phyloP scores from a whole-genome alignment of 305 asterid species.

The Nicotiana rustica region DNA sequence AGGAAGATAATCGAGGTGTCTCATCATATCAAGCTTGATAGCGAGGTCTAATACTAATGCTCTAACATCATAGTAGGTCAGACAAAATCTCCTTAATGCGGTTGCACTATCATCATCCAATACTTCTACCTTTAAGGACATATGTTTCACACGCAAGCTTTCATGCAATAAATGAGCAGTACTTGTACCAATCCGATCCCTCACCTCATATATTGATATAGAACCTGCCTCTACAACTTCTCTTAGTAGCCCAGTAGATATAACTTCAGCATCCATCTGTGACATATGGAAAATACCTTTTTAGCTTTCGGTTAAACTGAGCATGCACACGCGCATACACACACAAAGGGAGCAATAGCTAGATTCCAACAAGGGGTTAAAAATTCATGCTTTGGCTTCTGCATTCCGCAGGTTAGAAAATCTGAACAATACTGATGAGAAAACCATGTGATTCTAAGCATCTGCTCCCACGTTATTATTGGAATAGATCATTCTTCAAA shows the following conservation, averaged over 20 bases:
- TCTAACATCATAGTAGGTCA: slow-evolving; percentile 83
- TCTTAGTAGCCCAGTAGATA: slow-evolving; percentile 78
- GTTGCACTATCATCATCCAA: slow-evolving; percentile 75
- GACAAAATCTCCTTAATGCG: slow-evolving; percentile 81
- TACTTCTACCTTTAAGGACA: slow-evolving; percentile 66
- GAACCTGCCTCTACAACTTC: slow-evolving; percentile 73
- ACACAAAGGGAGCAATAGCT: background rate
- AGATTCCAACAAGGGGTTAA: slow-evolving; percentile 10
- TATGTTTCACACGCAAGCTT: slow-evolving; percentile 69
- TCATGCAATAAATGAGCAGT: slow-evolving; percentile 88
- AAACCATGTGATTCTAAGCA: background rate
- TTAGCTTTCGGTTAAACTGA: slow-evolving; percentile 10
- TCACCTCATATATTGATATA: slow-evolving; percentile 64
- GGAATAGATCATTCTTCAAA: background rate
- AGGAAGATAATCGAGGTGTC: slow-evolving; percentile 81
- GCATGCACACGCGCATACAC: background rate
- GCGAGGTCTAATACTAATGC: slow-evolving; percentile 84
- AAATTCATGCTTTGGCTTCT: background rate
- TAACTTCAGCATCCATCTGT: slow-evolving; percentile 97
- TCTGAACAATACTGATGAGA: slow-evolving; percentile 3
- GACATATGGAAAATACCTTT: slow-evolving; percentile 2
- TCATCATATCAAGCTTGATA: slow-evolving; percentile 82
- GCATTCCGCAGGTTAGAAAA: slow-evolving; percentile 1
- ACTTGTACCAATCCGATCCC: slow-evolving; percentile 63
- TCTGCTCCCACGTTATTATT: background rate